Percentiles rank a stretch among this genome's conserved stretches.
Evolutionary conservation across 805 yeast genomes (phyloP).

Genomic region (Kuraishia ogatae): DNA sequence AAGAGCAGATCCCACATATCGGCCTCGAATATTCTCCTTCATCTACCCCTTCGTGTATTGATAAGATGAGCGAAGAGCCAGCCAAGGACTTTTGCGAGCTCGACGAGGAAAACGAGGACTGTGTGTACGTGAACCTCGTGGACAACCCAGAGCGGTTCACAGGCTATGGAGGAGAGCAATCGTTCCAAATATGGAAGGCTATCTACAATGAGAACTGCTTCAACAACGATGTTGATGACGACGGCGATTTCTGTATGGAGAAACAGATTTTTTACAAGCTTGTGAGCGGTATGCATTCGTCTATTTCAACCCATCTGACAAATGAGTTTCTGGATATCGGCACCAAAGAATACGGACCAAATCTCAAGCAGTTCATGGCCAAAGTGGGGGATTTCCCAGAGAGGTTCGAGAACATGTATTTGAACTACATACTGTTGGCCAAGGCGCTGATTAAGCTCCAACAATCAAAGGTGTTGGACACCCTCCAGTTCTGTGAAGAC

Average conservation of each 20-base stretch:
- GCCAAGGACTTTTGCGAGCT: conserved; percentile 55
- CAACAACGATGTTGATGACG: conserved; percentile 10
- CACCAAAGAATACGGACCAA: conserved; percentile 79
- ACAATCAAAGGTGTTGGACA: conserved; percentile 19
- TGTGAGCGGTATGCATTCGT: conserved; percentile 90
- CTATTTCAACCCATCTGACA: conserved; percentile 87
- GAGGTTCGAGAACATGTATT: conserved; percentile 79
- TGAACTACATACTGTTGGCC: conserved; percentile 83
- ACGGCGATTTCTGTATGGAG: conserved; percentile 50
- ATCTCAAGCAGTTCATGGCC: conserved; percentile 71
- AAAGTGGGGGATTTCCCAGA: conserved; percentile 90
- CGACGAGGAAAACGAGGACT: conserved; percentile 51
- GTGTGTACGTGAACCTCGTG: conserved; percentile 77
- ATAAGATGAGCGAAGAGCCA: conserved; percentile 11
- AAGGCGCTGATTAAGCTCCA: conserved; percentile 65
- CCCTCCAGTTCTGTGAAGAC: conserved; percentile 15
- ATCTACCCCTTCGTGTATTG: conserved; percentile 6
- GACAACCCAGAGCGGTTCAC: conserved; percentile 95
- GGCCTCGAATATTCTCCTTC: conserved; percentile 14
- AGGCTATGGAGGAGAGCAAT: conserved; percentile 90
- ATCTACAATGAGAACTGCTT: conserved; percentile 91
- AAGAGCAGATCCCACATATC: conserved; percentile 20
- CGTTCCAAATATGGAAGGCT: conserved; percentile 87
- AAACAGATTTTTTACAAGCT: conserved; percentile 82
- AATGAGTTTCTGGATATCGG: conserved; percentile 66